These are phyloP conservation scores for Sphenostylis stenocarpa DNA, from an alignment of 306 rosid species.

Conservation along the genomic window DNA sequence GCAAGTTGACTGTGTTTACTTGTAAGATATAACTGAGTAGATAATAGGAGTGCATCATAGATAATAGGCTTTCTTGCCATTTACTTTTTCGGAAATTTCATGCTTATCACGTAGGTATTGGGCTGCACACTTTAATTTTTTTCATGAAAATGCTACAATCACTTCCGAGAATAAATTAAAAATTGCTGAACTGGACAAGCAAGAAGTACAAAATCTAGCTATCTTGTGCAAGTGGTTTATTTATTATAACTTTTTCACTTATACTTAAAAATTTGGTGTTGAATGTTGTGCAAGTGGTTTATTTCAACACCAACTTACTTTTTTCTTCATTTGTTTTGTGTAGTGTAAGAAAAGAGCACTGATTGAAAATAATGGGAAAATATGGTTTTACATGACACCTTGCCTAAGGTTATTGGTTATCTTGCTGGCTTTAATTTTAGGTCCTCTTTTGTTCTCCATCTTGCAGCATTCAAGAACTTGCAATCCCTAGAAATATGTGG, in stretches of 20 bases:
- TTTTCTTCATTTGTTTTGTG: neutral
- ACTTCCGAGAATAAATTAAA: neutral
- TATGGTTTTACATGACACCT: slow-evolving; percentile 9
- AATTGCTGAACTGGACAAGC: slow-evolving; percentile 10
- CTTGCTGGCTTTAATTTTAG: slow-evolving; percentile 6
- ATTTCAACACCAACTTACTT: neutral
- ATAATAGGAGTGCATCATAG: neutral
- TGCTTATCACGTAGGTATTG: neutral
- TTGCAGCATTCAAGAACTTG: slow-evolving; percentile 79
- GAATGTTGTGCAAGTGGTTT: too few relatives aligned
- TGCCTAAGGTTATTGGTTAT: neutral
- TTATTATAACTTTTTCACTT: neutral
- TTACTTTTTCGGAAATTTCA: neutral
- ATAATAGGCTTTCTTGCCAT: neutral
- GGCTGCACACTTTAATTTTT: neutral
- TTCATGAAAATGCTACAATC: slow-evolving; percentile 3
- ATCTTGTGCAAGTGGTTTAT: neutral
- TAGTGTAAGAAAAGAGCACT: neutral
- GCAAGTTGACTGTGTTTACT: neutral
- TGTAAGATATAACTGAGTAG: neutral
- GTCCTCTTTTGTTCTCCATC: slow-evolving; percentile 23
- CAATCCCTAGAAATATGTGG: slow-evolving; percentile 94
- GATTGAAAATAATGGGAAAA: slow-evolving; percentile 10
- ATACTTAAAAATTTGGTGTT: neutral
- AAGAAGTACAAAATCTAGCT: neutral